Percentiles rank a stretch among this genome's conserved stretches.
Evolutionary conservation across 768 basidiomycete species (phyloP).

Genomic region (Lentinus tigrinus): DNA sequence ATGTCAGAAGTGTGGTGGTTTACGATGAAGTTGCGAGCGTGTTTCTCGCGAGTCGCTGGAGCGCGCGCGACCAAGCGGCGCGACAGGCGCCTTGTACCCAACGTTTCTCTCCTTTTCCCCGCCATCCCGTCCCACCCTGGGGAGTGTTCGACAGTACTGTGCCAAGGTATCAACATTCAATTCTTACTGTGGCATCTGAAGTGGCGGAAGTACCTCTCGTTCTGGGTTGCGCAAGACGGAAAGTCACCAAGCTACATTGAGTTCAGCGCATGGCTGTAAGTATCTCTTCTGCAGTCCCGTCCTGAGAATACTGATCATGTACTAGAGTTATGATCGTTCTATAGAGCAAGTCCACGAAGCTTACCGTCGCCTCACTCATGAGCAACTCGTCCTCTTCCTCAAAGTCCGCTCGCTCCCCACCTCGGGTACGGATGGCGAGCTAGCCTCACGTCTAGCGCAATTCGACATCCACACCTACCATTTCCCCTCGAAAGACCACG

Average conservation of each 20-base stretch:
- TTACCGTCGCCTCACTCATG: conserved; percentile 63
- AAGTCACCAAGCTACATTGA: not conserved
- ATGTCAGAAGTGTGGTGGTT: too few species aligned
- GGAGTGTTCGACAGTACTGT: too few species aligned
- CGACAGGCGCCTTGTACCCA: too few species aligned
- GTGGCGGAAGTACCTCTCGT: too few species aligned
- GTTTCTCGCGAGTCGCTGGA: too few species aligned
- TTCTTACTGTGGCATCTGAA: too few species aligned
- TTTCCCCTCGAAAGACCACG: conserved; percentile 33
- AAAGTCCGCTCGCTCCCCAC: conserved; percentile 69
- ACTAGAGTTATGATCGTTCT: conserved; percentile 22
- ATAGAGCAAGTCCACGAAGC: conserved; percentile 57
- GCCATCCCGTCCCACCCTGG: too few species aligned
- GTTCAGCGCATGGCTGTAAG: conserved; percentile 23
- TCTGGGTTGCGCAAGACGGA: too few species aligned
- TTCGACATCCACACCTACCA: conserved; percentile 76
- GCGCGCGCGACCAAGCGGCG: too few species aligned
- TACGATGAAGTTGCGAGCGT: too few species aligned
- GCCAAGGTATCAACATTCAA: too few species aligned
- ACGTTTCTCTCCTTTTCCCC: too few species aligned
- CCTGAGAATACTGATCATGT: conserved; percentile 1
- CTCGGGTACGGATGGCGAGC: conserved; percentile 58
- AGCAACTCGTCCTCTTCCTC: conserved; percentile 75
- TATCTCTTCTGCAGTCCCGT: not conserved
- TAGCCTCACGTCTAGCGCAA: conserved; percentile 70